These are phyloP conservation scores for Talaromyces sp. DNA, from an alignment of 2,329 filamentous ascomycete species.

Conservation along the genomic window DNA sequence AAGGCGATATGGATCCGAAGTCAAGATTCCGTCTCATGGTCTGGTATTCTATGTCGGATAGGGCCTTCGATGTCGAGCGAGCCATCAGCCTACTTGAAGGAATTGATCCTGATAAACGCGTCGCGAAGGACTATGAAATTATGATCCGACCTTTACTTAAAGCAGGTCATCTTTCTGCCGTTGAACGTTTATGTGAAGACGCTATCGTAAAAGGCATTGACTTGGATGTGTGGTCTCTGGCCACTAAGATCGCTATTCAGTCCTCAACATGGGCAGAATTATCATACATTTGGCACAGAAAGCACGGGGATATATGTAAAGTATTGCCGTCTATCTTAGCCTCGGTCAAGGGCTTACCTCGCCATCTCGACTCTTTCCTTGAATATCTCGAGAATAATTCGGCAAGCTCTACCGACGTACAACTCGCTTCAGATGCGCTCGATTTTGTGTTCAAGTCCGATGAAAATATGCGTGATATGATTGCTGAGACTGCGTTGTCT, in stretches of 20 bases:
- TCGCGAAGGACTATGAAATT: conserved; percentile 43
- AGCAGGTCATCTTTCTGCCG: conserved; percentile 36
- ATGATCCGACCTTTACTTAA: conserved; percentile 44
- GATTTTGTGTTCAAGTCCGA: conserved; percentile 25
- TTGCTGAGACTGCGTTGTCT: conserved; percentile 31
- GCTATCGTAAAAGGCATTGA: conserved; percentile 30
- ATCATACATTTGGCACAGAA: conserved; percentile 28
- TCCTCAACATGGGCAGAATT: conserved; percentile 33
- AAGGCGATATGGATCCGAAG: conserved; percentile 28
- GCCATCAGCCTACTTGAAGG: conserved; percentile 46
- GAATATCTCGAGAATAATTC: conserved; percentile 14
- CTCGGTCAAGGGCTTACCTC: conserved; percentile 20
- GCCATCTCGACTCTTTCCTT: conserved; percentile 24
- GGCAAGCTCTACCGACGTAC: neutral
- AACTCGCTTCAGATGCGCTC: conserved; percentile 10
- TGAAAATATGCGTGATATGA: conserved; percentile 25
- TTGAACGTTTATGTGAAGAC: conserved; percentile 42
- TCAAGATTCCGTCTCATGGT: conserved; percentile 31
- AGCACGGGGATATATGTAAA: conserved; percentile 6
- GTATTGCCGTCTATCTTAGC: conserved; percentile 19
- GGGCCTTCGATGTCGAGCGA: conserved; percentile 40
- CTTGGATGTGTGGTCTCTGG: conserved; percentile 28
- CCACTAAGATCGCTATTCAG: conserved; percentile 30
- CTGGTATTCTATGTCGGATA: conserved; percentile 40
- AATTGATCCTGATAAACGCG: conserved; percentile 37